phyloP scores from a whole-genome alignment of 164 flowering plant species.

The Aristolochia contorta region DNA sequence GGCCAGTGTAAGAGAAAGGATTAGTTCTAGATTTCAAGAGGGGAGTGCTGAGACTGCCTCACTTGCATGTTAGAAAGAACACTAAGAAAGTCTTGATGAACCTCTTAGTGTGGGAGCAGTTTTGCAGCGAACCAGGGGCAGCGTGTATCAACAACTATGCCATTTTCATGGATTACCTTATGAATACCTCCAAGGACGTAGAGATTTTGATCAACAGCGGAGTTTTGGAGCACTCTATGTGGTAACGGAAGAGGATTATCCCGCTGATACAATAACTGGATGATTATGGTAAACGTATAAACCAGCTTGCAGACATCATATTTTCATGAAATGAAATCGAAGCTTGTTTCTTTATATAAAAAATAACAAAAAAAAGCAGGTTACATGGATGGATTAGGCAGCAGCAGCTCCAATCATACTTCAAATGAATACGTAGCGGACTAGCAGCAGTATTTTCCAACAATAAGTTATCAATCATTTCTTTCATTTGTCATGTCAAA shows the following conservation, averaged over 20 bases:
- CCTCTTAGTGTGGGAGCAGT: conserved; percentile 2
- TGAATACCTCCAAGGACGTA: neutral
- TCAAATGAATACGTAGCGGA: no score
- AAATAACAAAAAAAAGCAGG: no score
- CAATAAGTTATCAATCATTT: no score
- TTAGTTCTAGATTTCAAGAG: neutral
- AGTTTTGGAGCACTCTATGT: neutral
- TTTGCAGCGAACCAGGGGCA: neutral
- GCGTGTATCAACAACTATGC: conserved; percentile 1
- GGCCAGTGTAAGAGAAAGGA: neutral
- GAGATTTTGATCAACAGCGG: neutral
- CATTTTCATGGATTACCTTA: neutral
- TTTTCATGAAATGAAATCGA: no score
- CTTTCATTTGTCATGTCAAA: no score
- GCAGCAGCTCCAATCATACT: no score
- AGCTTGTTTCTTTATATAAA: no score
- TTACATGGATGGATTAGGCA: no score
- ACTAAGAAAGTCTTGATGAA: conserved; percentile 1
- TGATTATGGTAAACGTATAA: no score
- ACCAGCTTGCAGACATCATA: no score
- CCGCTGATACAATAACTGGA: no score
- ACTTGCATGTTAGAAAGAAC: neutral
- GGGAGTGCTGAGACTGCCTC: conserved; percentile 3
- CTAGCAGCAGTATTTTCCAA: no score
- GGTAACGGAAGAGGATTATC: conserved; percentile 1